These are phyloP conservation scores for Nakataea oryzae DNA, from an alignment of 2,329 filamentous ascomycete genomes.

Conservation along the genomic window DNA sequence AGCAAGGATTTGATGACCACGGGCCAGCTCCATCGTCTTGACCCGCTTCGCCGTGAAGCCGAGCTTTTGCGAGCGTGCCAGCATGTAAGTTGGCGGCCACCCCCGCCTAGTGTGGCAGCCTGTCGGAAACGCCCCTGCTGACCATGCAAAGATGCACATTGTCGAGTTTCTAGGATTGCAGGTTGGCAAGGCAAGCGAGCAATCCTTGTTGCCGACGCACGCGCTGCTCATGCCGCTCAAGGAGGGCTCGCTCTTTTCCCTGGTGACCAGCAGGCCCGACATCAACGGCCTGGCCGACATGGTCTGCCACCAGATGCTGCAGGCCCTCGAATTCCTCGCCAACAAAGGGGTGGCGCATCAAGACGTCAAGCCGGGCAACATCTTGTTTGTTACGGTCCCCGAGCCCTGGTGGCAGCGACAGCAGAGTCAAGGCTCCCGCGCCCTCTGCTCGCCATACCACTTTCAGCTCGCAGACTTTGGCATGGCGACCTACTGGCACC, in stretches of 20 bases:
- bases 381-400: neutral
- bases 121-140: neutral
- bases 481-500: too few relatives aligned
- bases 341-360: neutral
- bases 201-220: too few relatives aligned
- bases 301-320: neutral
- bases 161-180: neutral
- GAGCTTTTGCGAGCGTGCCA: neutral
- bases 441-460: neutral
- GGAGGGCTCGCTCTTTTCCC: neutral
- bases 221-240: neutral
- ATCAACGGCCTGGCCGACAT: neutral
- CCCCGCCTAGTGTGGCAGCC: too few relatives aligned
- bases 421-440: too few relatives aligned
- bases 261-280: neutral
- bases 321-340: neutral
- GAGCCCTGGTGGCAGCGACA: too few relatives aligned
- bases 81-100: neutral
- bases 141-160: neutral
- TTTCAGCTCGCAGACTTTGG: neutral
- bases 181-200: too few relatives aligned
- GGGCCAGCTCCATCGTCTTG: neutral
- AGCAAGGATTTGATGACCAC: too few relatives aligned
- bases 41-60: neutral
- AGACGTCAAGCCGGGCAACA: neutral